A percentile compares a stretch with the other conserved stretches of the same genome.
Evolutionary conservation across 257 asterid species (phyloP).

Genomic region (Echites panduratus): DNA sequence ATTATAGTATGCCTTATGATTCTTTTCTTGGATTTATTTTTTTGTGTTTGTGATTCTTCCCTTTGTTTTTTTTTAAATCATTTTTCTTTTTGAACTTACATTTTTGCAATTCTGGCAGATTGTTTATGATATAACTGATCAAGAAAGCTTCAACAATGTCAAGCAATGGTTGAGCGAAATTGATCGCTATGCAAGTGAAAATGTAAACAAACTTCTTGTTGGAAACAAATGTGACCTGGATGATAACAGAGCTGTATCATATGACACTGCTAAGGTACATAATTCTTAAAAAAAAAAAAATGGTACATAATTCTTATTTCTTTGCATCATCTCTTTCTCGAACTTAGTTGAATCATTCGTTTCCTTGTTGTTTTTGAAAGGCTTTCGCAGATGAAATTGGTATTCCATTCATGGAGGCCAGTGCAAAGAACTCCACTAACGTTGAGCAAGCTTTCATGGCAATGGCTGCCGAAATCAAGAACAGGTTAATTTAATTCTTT

Average conservation of each 20-base stretch:
- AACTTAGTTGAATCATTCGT: conserved; percentile 3
- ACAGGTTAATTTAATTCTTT: conserved; percentile 35
- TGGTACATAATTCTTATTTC: conserved; percentile 29
- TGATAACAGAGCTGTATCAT: conserved; percentile 64
- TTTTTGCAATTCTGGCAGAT: conserved; percentile 36
- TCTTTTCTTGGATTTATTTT: not conserved
- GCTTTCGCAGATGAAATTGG: conserved; percentile 85
- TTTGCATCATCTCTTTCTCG: conserved; percentile 5
- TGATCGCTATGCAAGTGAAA: conserved; percentile 82
- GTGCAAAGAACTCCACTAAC: conserved; percentile 64
- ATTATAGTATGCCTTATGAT: conserved; percentile 50
- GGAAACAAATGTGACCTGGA: conserved; percentile 70
- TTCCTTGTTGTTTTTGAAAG: conserved; percentile 27
- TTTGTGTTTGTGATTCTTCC: not conserved
- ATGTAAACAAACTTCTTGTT: conserved; percentile 74
- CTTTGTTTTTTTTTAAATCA: not conserved
- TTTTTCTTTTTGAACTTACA: conserved; percentile 11
- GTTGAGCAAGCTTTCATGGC: conserved; percentile 92
- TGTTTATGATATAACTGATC: conserved; percentile 72
- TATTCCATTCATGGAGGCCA: conserved; percentile 76
- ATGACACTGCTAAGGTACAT: conserved; percentile 70
- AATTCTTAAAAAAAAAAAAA: too few species aligned
- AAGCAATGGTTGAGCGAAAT: conserved; percentile 85
- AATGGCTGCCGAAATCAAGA: conserved; percentile 69
- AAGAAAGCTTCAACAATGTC: conserved; percentile 77